phyloP scores from a whole-genome alignment of 352 stramenopile genomes.

The Pythium angustatum region DNA sequence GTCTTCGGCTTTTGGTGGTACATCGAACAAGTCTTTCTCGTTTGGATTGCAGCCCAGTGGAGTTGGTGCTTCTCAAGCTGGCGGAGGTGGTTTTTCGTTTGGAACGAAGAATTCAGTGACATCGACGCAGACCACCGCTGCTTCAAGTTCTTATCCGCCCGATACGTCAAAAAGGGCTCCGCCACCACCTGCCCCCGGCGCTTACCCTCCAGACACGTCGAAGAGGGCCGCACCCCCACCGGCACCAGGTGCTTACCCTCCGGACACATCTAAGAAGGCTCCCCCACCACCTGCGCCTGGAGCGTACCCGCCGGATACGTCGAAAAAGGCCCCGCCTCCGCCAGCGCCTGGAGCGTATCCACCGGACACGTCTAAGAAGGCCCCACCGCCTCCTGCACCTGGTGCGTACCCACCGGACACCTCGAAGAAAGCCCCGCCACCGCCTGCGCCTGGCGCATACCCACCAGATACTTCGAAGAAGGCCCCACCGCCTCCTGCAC shows the following conservation, averaged over 20 bases:
- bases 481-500: not conserved
- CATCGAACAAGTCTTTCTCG: conserved; percentile 34
- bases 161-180: too few relatives aligned
- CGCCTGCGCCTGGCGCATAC: conserved; percentile 9
- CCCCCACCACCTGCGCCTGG: too few relatives aligned
- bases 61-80: not conserved
- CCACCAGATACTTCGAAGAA: conserved; percentile 11
- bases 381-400: conserved; percentile 19
- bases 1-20: conserved; percentile 9
- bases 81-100: conserved; percentile 17
- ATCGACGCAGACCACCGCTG: not conserved
- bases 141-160: too few relatives aligned
- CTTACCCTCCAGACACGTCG: too few relatives aligned
- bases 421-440: conserved; percentile 35
- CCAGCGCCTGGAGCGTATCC: conserved; percentile 13
- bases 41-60: conserved; percentile 28
- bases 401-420: conserved; percentile 45
- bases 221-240: too few relatives aligned
- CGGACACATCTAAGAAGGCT: too few relatives aligned
- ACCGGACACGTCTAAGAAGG: conserved; percentile 7
- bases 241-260: too few relatives aligned
- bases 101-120: not conserved
- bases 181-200: too few relatives aligned
- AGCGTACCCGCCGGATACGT: too few relatives aligned
- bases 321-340: too few relatives aligned